A percentile compares a stretch with the other conserved stretches of the same genome.
phyloP scores from a whole-genome alignment of 768 basidiomycete species.

The Suillus spraguei region DNA sequence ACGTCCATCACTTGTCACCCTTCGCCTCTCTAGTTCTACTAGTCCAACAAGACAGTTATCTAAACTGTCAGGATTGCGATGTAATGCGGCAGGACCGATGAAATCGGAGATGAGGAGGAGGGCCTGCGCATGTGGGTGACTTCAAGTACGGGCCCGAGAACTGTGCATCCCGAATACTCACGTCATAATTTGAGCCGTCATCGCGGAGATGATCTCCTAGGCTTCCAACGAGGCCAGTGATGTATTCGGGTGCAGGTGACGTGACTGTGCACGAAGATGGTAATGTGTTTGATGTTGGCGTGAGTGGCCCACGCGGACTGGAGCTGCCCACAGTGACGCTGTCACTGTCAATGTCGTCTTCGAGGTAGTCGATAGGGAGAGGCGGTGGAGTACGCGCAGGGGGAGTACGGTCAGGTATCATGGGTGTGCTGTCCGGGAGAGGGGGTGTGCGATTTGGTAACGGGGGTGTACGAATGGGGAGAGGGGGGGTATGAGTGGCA shows the following conservation, averaged over 20 bases:
- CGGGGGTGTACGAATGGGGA: slow-evolving; percentile 1
- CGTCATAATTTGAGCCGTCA: slow-evolving; percentile 65
- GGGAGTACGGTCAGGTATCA: slow-evolving; percentile 9
- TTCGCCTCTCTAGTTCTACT: slow-evolving; percentile 60
- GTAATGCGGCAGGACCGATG: slow-evolving; percentile 52
- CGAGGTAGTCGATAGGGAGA: slow-evolving; percentile 27
- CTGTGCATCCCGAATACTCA: slow-evolving; percentile 41
- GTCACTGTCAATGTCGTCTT: slow-evolving; percentile 31
- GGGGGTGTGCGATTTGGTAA: slow-evolving; percentile 5
- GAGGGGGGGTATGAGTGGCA: not conserved
- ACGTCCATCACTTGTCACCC: slow-evolving; percentile 64
- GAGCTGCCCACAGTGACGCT: slow-evolving; percentile 27
- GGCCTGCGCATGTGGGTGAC: slow-evolving; percentile 42
- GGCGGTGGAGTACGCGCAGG: slow-evolving; percentile 18
- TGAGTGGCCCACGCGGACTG: slow-evolving; percentile 34
- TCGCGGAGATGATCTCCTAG: slow-evolving; percentile 47
- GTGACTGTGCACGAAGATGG: slow-evolving; percentile 34
- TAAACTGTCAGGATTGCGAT: slow-evolving; percentile 19
- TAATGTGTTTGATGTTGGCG: slow-evolving; percentile 31
- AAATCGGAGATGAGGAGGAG: slow-evolving; percentile 62
- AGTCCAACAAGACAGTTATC: slow-evolving; percentile 37
- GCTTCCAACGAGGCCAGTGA: slow-evolving; percentile 62
- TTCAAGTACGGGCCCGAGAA: slow-evolving; percentile 22
- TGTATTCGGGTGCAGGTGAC: slow-evolving; percentile 49
- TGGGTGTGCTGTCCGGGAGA: slow-evolving; percentile 6